Evolutionary conservation across 345 rosid genomes (phyloP).

Genomic region (Hibiscus tridactylites): DNA sequence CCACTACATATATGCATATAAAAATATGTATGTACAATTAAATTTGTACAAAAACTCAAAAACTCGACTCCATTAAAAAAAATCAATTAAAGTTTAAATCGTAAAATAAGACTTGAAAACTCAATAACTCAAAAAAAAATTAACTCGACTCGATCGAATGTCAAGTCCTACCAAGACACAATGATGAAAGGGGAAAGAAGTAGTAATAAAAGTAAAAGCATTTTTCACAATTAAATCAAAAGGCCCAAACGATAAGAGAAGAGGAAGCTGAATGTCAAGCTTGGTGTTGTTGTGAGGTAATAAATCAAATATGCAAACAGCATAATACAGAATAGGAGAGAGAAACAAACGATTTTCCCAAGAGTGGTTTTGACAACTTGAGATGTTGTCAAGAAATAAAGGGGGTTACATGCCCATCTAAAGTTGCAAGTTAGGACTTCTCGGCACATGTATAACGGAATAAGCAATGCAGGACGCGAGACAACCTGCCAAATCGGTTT

Average conservation of each 20-base stretch:
- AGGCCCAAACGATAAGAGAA: not conserved
- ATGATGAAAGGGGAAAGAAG: no score
- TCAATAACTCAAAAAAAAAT: no score
- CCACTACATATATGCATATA: no score
- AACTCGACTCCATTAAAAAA: no score
- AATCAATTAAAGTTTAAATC: no score
- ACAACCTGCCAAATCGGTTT: conserved; percentile 24
- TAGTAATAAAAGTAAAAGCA: not conserved
- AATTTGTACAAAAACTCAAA: no score
- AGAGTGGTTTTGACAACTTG: not conserved
- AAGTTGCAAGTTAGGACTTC: not conserved
- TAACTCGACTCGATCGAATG: no score
- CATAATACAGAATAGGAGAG: not conserved
- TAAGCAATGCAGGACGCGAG: conserved; percentile 65
- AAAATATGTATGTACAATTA: no score
- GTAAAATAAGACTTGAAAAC: no score
- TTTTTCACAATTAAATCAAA: not conserved
- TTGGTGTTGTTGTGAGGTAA: not conserved
- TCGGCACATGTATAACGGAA: not conserved
- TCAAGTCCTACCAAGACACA: not conserved
- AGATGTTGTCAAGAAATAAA: not conserved
- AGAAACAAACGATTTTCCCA: not conserved
- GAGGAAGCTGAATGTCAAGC: not conserved
- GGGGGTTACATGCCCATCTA: not conserved
- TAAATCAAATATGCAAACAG: not conserved